Percentiles rank a stretch among this genome's conserved stretches.
These are phyloP conservation scores for Aspergillus kassunensis DNA, from an alignment of 495 filamentous ascomycete species.

Conservation along the genomic window DNA sequence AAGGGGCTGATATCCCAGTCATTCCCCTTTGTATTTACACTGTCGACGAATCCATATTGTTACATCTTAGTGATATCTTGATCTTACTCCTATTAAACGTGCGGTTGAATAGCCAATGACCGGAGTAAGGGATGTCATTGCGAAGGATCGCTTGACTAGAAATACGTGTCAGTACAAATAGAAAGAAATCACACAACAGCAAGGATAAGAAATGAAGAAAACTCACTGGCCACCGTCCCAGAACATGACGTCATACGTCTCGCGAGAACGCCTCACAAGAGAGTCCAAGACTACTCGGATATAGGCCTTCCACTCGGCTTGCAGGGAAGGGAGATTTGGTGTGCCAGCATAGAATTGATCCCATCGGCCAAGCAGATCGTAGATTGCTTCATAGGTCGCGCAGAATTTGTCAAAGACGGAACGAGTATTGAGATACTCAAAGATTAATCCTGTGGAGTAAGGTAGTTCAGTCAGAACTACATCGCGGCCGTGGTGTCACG, in stretches of 20 bases:
- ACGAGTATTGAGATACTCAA: background rate
- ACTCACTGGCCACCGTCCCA: background rate
- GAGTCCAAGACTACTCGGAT: background rate
- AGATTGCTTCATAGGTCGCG: background rate
- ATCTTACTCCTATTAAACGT: background rate
- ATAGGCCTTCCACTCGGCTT: background rate
- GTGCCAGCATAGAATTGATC: background rate
- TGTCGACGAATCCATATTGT: background rate
- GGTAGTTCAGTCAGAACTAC: background rate
- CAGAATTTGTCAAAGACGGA: background rate
- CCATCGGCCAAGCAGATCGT: background rate
- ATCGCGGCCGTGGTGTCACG: background rate
- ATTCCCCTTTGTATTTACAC: background rate
- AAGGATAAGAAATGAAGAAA: background rate
- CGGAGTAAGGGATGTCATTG: background rate
- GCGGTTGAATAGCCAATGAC: background rate
- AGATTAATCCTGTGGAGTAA: background rate
- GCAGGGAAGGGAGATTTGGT: background rate
- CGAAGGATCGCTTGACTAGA: background rate
- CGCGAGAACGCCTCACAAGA: background rate
- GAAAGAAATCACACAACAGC: background rate
- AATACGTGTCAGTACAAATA: background rate
- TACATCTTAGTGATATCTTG: background rate
- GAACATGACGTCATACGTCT: background rate
- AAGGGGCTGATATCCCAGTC: too few relatives aligned